phyloP scores from a whole-genome alignment of 2,329 filamentous ascomycete genomes.

The Bipolaris zeicola region DNA sequence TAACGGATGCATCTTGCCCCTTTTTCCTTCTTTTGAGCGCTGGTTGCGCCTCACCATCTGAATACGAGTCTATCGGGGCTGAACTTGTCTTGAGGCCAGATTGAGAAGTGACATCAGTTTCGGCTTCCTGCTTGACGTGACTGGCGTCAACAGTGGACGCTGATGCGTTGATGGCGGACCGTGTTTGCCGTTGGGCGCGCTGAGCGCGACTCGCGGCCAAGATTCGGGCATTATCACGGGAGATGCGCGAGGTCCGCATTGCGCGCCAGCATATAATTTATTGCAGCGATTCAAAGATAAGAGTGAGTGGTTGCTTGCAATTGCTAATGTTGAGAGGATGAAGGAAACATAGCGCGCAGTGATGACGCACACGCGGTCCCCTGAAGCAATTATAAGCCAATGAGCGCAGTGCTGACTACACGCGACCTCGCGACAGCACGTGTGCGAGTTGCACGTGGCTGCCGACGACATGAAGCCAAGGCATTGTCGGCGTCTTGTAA shows the following conservation, averaged over 20 bases:
- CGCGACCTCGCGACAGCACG: slow-evolving; percentile 4
- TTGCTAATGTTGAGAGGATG: not conserved
- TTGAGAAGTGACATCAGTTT: slow-evolving; percentile 7
- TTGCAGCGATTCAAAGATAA: not conserved
- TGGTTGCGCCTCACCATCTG: slow-evolving; percentile 26
- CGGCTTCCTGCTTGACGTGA: slow-evolving; percentile 15
- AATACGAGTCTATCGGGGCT: slow-evolving; percentile 31
- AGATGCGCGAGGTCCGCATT: slow-evolving; percentile 48
- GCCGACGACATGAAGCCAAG: not conserved
- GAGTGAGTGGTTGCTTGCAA: not conserved
- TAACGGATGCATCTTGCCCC: slow-evolving; percentile 38
- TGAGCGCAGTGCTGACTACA: not conserved
- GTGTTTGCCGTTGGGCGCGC: slow-evolving; percentile 41
- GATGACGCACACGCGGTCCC: slow-evolving; percentile 3
- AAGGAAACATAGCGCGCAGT: not conserved
- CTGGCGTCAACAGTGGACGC: slow-evolving; percentile 22
- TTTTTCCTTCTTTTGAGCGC: slow-evolving; percentile 56
- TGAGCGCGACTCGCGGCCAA: slow-evolving; percentile 36
- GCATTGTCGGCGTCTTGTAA: not conserved
- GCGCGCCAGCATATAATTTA: not conserved
- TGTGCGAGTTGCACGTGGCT: not conserved
- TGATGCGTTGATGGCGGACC: slow-evolving; percentile 30
- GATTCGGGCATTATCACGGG: slow-evolving; percentile 44
- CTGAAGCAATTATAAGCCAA: not conserved
- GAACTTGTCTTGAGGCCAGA: slow-evolving; percentile 45